A percentile compares a stretch with the other conserved stretches of the same genome.
Conservation (phyloP, 352 stramenopile species). For the Phytophthora pinifolia region DNA sequence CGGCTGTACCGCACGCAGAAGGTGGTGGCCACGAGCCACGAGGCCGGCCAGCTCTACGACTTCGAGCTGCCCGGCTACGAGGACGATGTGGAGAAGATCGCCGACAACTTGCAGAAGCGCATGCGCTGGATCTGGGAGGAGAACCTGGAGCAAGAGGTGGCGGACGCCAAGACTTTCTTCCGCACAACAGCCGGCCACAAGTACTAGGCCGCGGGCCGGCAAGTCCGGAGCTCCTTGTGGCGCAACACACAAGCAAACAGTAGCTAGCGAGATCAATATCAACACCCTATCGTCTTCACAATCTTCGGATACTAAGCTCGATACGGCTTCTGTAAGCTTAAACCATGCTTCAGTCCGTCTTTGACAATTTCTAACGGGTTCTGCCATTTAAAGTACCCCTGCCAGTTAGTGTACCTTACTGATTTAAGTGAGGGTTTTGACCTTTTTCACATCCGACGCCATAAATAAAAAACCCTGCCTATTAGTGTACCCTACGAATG, state of each 20-base stretch:
- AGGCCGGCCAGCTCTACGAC: conserved; percentile 34
- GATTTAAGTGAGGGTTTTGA: too few species aligned
- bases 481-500: too few species aligned
- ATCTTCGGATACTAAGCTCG: too few species aligned
- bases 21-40: conserved; percentile 27
- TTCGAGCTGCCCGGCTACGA: conserved; percentile 29
- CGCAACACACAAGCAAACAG: too few species aligned
- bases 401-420: too few species aligned
- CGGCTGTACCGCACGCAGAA: conserved; percentile 39
- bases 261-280: neutral
- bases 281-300: neutral
- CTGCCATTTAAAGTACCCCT: too few species aligned
- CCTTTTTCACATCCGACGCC: too few species aligned
- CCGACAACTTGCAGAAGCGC: conserved; percentile 27
- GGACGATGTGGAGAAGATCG: conserved; percentile 33
- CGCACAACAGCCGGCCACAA: conserved; percentile 7
- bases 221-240: neutral
- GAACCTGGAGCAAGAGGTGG: conserved; percentile 33
- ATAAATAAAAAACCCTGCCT: too few species aligned
- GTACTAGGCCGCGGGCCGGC: conserved; percentile 3
- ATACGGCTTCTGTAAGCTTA: too few species aligned
- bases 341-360: too few species aligned
- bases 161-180: conserved; percentile 30
- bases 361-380: too few species aligned
- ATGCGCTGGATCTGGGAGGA: conserved; percentile 42